Base-by-base conservation (phyloP, 2,329 filamentous ascomycete species). In the Pseudocercospora vitis region DNA sequence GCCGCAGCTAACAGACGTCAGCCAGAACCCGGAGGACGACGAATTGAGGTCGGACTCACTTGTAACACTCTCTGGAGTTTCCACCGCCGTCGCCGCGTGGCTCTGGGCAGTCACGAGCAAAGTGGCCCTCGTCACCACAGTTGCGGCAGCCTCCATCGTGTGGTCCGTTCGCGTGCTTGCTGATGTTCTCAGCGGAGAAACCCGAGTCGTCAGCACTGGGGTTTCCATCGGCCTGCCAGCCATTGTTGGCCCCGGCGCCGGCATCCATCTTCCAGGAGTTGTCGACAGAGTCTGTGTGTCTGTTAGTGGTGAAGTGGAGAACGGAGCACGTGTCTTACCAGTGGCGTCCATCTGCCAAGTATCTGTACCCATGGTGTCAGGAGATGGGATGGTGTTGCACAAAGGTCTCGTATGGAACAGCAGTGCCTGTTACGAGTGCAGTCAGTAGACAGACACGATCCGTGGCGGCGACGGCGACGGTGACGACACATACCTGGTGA, bases 41-140 rank as follows among this genome's bases (percentile, higher is more conserved):
- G 42, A n/a, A 19, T 14, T 16, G n/a, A 24, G 5, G 12, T 5
- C 7, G 24, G 14, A 31, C 53, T 35, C 44, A 86, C 69, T 84
- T 85, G 76, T 72, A 84, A 73, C 82, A 85, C 39, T 73, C 74
- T 18, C 77, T 73, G 11, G 66, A 73, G 64, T 71, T 68, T 29
- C 55, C 52, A 16, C 53, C 48, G 4, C 55, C 57, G 19, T 76
- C 72, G 42, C 76, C 66, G 24, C 42, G 42, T 18, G 42, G 42
- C 42, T 45, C 42, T 1, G 76, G 73, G 56, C 77, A 81, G 33
- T 80, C 75, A 48, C 75, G 74, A 32, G 76, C 70, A 50, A 76
- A 77, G 65, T 79, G 77, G 1, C 72, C 73, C 3, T 66, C 63
- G 42, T 71, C 63, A 12, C 67, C 59, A 57, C 76, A 79, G 16